Percentiles rank a stretch among this genome's conserved stretches.
These are phyloP conservation scores for Vitis riparia DNA, from an alignment of 164 flowering plant species.

Conservation along the genomic window DNA sequence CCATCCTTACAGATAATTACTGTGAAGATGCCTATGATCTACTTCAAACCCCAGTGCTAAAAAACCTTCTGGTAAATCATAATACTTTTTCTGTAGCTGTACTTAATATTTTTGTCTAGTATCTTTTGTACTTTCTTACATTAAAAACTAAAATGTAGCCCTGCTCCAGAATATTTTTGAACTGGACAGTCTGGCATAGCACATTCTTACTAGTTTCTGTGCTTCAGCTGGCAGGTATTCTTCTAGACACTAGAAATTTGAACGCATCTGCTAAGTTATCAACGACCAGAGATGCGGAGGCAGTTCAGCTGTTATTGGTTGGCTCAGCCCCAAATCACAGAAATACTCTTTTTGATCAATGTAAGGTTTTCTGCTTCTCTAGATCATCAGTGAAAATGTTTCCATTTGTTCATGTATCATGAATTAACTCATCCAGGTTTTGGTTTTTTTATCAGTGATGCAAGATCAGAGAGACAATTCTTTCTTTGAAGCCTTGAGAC, in stretches of 20 bases:
- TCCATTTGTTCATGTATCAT: not conserved
- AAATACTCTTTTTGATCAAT: slow-evolving; percentile 50
- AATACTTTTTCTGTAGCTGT: not conserved
- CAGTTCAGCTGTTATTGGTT: slow-evolving; percentile 63
- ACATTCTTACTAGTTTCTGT: not conserved
- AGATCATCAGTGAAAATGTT: not conserved
- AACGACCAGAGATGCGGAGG: slow-evolving; percentile 68
- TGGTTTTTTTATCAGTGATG: slow-evolving; percentile 37
- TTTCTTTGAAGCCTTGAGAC: slow-evolving; percentile 43
- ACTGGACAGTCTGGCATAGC: no score
- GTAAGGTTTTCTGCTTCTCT: slow-evolving; percentile 27
- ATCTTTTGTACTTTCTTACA: no score
- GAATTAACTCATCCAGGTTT: not conserved
- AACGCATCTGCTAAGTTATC: slow-evolving; percentile 36
- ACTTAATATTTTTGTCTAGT: no score
- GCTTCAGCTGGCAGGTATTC: slow-evolving; percentile 66
- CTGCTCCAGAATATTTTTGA: no score
- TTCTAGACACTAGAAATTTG: slow-evolving; percentile 63
- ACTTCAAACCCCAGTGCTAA: slow-evolving; percentile 55
- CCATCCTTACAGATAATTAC: slow-evolving; percentile 73
- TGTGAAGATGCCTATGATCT: slow-evolving; percentile 83
- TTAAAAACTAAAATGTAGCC: no score
- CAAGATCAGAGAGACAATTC: slow-evolving; percentile 47
- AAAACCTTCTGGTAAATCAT: slow-evolving; percentile 54
- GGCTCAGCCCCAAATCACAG: slow-evolving; percentile 57